These are phyloP conservation scores for Sherardia arvensis DNA, from an alignment of 257 asterid species.

Conservation along the genomic window DNA sequence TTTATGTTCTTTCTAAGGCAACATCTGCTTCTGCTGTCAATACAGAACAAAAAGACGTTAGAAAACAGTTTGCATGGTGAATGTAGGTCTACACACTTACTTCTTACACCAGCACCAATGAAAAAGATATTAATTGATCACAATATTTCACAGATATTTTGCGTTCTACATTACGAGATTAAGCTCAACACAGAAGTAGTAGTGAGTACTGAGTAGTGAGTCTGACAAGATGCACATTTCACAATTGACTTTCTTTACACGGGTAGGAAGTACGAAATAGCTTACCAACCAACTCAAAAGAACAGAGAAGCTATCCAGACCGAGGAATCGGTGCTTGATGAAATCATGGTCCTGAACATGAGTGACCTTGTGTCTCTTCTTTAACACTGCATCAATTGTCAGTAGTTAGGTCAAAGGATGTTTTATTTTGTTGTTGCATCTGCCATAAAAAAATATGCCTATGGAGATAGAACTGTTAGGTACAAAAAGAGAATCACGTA, in stretches of 20 bases:
- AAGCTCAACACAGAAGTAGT: not conserved
- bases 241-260: not conserved
- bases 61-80: not conserved
- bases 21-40: not conserved
- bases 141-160: not conserved
- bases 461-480: not conserved
- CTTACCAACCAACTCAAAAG: constrained; percentile 80
- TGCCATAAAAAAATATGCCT: not conserved
- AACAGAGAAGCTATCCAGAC: constrained; percentile 48
- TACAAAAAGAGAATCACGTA: constrained; percentile 16
- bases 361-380: constrained; percentile 43
- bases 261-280: constrained; percentile 6
- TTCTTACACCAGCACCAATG: not conserved
- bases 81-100: not conserved
- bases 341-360: constrained; percentile 82
- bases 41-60: not conserved
- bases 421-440: not conserved
- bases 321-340: constrained; percentile 70
- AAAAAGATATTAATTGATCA: not conserved
- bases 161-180: not conserved
- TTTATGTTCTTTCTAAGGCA: not conserved
- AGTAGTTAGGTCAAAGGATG: not conserved
- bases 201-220: too few relatives aligned
- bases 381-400: constrained; percentile 36
- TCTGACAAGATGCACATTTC: not conserved